Evolutionary conservation across 129 eudicot genomes (phyloP).

Genomic region (Calendula officinalis): DNA sequence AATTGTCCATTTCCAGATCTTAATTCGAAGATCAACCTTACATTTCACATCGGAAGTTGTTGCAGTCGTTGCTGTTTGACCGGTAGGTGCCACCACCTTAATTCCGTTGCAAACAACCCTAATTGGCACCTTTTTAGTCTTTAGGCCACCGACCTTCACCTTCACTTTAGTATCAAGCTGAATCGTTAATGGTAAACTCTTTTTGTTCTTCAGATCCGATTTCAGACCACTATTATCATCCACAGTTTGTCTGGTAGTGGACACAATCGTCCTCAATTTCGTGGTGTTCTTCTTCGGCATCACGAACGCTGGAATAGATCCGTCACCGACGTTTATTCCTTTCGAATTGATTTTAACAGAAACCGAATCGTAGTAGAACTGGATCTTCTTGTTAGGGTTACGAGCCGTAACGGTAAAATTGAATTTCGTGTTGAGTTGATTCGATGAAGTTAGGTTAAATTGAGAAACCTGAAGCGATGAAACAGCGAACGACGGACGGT

Average conservation of each 20-base stretch:
- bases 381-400: slow-evolving; percentile 1
- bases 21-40: background rate
- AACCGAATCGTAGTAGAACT: background rate
- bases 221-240: too few species aligned
- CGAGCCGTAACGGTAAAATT: background rate
- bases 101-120: slow-evolving; percentile 47
- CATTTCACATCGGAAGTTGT: background rate
- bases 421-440: background rate
- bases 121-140: slow-evolving; percentile 38
- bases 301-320: too few species aligned
- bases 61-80: slow-evolving; percentile 18
- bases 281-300: too few species aligned
- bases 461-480: slow-evolving; percentile 48
- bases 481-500: slow-evolving; percentile 64
- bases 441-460: slow-evolving; percentile 55
- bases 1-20: slow-evolving; percentile 17
- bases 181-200: background rate
- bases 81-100: slow-evolving; percentile 33
- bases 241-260: background rate
- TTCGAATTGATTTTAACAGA: background rate
- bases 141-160: slow-evolving; percentile 41
- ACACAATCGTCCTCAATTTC: too few species aligned
- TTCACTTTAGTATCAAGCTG: slow-evolving; percentile 47
- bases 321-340: background rate
- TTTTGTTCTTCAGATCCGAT: too few species aligned